phyloP scores from a whole-genome alignment of 2,329 filamentous ascomycete genomes.

The Apiospora phragmitis region DNA sequence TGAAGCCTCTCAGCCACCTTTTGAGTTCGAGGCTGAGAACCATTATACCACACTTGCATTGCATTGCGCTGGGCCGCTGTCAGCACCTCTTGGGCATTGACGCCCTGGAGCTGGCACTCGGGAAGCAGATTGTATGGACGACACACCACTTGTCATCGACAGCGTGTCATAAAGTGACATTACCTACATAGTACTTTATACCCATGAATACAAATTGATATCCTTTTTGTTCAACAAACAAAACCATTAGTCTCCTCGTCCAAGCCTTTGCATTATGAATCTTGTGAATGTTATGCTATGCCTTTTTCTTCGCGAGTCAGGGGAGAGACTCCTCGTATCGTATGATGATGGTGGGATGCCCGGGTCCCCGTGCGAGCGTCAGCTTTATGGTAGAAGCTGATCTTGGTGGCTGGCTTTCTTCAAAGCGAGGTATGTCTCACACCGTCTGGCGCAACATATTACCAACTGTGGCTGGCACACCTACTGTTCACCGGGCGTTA shows the following conservation, averaged over 20 bases:
- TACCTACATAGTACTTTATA: neutral
- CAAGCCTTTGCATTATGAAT: neutral
- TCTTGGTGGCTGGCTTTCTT: neutral
- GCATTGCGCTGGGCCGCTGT: conserved; percentile 4
- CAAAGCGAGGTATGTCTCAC: neutral
- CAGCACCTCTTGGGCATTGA: neutral
- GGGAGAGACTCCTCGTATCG: neutral
- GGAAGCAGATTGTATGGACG: conserved; percentile 1
- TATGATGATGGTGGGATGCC: neutral
- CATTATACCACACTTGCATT: conserved; percentile 3
- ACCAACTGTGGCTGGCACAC: neutral
- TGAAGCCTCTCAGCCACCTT: conserved; percentile 5
- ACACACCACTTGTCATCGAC: neutral
- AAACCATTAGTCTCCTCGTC: neutral
- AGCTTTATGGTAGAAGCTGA: neutral
- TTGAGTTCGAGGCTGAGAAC: neutral
- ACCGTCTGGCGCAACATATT: neutral
- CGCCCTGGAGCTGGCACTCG: conserved; percentile 5
- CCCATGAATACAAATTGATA: neutral
- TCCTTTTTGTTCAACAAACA: neutral
- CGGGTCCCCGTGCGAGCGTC: neutral
- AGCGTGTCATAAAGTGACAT: conserved; percentile 4
- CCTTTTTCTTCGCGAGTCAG: neutral
- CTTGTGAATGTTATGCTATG: neutral
- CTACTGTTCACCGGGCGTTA: neutral